Base-by-base conservation (phyloP, 176 grass and related monocot species). In the Lolium rigidum region DNA sequence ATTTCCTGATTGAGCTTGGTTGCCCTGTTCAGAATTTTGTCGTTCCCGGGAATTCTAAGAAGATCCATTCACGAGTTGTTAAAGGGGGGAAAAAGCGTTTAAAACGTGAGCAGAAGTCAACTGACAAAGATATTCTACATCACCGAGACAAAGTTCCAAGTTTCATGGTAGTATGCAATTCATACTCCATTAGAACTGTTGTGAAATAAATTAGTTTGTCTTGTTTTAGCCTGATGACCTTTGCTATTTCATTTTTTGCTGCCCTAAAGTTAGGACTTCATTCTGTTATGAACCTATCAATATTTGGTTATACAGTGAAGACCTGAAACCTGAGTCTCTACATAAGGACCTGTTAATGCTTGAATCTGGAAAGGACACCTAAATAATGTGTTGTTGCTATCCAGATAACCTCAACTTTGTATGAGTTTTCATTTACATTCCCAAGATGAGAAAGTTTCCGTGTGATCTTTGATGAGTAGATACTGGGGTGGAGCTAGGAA, bases 51-150 rank as follows among this genome's bases (percentile, higher is more conserved):
- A 16, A 91, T 59, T 86, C 69, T 59, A 75, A 95, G 82, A 87
- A 85, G 31, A 83, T 82, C 59, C 67, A 21, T 92, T 80, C 66
- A 65, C 6, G 54, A 66, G 59, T 67, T 44, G 38, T 85, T 72
- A 90, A 80, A 76, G 77, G 55, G 73, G 81, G 82, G 59, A 84
- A 91, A 56, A 93, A 89, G 78, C 63, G 25, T 89, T 85, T 89
- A 84, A 86, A 88, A 48, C 21, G 7, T 57, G 54, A 18, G 1
- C 60, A 80, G 51, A 88, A 74, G 24, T 87, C 91, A 88, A 70
- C 2, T 7, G 60, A 91, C 60, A 89, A 52, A 84, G 74, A 85
- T 78, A 38, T 66, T 24, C 83, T 71, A 69, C 43, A 83, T 22
- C 16, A 16, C 57, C 80, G 76, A 59, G 74, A 88, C 59, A 80